Base-by-base conservation (phyloP, 225 moss, liverwort and hornwort species). In the Ulota crispa region DNA sequence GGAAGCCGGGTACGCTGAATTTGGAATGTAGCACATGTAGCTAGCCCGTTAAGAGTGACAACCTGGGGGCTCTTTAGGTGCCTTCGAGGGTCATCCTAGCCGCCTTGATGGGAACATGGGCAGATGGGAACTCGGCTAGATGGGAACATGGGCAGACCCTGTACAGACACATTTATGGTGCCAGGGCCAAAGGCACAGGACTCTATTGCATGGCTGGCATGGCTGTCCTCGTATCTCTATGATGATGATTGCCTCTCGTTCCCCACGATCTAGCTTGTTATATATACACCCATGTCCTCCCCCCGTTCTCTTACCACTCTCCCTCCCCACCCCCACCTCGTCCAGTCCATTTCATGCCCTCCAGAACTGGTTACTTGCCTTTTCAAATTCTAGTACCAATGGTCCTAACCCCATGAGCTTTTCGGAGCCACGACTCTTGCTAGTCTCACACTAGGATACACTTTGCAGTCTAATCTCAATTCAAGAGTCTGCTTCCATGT, bases 131-230 rank as follows among this genome's bases (percentile, higher is more conserved):
- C 42, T 36, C 57, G 18, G 1, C 53, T 4, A 15, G 57, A 73
- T 67, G 53, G 76, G 43, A 80, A 70, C 43, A 57, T 50, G 28
- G 1, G 54, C 78, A 81, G 84, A 59, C 5, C n/a, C n/a, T 47
- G 83, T 50, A 81, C 87, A 82, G 82, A 84, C 84, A 87, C 78
- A 87, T 84, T 84, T 64, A 87, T 70, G 64, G 56, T 78, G 76
- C 64, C 70, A 54, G 70, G 52, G 52, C 18, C 50, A 50, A 63
- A 50, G 32, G 73, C 34, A 9, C 24, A 41, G 83, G 80, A 83
- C 83, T 72, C 21, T 31, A 61, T 56, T 71, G 77, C 83, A 67
- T 72, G 82, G 74, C 82, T 78, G 76, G 72, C 85, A 73, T 82
- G 78, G 85, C 78, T 73, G 77, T 64, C 73, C 64, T 69, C 63